phyloP scores from a whole-genome alignment of 192 early-diverging fungal species.

The Coemansia sp. region DNA sequence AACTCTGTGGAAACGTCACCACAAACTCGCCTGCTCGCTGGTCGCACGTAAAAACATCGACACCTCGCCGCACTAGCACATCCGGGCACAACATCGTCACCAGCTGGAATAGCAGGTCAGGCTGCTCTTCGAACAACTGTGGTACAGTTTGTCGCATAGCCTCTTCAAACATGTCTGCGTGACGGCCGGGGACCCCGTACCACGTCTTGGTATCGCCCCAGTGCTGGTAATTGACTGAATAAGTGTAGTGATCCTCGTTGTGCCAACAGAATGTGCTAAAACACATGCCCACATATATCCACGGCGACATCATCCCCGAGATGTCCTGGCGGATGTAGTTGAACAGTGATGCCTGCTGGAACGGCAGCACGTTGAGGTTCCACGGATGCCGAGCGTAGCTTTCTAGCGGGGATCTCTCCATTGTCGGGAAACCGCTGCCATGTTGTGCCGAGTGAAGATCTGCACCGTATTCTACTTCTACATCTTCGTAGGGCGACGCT shows the following conservation, averaged over 20 bases:
- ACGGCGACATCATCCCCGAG: constrained; percentile 96
- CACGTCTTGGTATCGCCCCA: constrained; percentile 97
- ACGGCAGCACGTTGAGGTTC: constrained; percentile 88
- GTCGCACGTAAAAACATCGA: constrained; percentile 75
- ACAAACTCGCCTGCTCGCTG: constrained; percentile 93
- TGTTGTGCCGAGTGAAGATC: constrained; percentile 89
- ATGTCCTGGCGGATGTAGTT: constrained; percentile 89
- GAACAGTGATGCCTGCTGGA: constrained; percentile 78
- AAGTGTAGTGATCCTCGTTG: constrained; percentile 95
- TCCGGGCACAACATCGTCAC: constrained; percentile 89
- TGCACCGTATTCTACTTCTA: constrained; percentile 95
- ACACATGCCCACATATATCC: constrained; percentile 95
- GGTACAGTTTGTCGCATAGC: constrained; percentile 77
- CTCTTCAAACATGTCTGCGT: constrained; percentile 80
- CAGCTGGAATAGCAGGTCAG: constrained; percentile 90
- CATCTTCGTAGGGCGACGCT: constrained; percentile 79
- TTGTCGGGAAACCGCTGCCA: constrained; percentile 88
- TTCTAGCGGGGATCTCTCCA: constrained; percentile 62
- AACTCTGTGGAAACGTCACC: constrained; percentile 91
- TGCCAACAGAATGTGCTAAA: constrained; percentile 99
- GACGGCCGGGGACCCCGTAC: constrained; percentile 88
- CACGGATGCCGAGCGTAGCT: constrained; percentile 72
- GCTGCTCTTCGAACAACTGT: constrained; percentile 86
- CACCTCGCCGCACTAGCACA: constrained; percentile 66
- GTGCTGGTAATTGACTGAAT: constrained; percentile 96